Base-by-base conservation (phyloP, 2,329 filamentous ascomycete species). In the Claviceps africana region DNA sequence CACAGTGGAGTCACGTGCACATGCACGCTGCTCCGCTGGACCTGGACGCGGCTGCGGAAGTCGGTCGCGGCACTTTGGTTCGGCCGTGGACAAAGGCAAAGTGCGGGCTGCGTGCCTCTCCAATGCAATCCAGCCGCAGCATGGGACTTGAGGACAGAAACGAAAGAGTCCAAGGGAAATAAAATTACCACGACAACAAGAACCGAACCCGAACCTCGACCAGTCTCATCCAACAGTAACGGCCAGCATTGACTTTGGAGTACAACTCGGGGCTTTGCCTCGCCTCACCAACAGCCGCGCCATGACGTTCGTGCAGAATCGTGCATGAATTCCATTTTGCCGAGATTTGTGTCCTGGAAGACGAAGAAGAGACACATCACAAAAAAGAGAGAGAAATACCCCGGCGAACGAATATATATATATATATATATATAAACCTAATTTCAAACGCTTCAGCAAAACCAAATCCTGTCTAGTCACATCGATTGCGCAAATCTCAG, bases 1-100 rank as follows among this genome's bases (percentile, higher is more conserved):
- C 30, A 17, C 5, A 15, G 19, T 5, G 30, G 17, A 21, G 51
- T 60, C 63, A 65, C 61, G 65, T 65, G 47, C 30, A 22, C 13
- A 9, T 65, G 47, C 30, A 22, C 13, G 9, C 2, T 33, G 30
- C 28, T 35, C 4, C 11, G 21, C 2, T 15, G 44, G 13, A 37
- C 33, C 2, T n/a, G n/a, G n/a, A n/a, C n/a, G n/a, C n/a, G n/a
- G n/a, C n/a, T n/a, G n/a, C n/a, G 35, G 1, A 5, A n/a, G 15
- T 6, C 35, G 8, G 11, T 15, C 33, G 13, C 4, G 5, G 2
- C 11, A 35, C 33, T 13, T 15, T 30, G 43, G 39, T 11, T 22
- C 19, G 4, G 37, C 37, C 17, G 4, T 40, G 13, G 21, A 44
- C 8, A 8, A 5, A 45, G 30, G 25, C 22, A 45, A 17, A 17